These are phyloP conservation scores for Cutaneotrichosporon sp. DNA, from an alignment of 1,284 basidiomycete species.

Conservation along the genomic window DNA sequence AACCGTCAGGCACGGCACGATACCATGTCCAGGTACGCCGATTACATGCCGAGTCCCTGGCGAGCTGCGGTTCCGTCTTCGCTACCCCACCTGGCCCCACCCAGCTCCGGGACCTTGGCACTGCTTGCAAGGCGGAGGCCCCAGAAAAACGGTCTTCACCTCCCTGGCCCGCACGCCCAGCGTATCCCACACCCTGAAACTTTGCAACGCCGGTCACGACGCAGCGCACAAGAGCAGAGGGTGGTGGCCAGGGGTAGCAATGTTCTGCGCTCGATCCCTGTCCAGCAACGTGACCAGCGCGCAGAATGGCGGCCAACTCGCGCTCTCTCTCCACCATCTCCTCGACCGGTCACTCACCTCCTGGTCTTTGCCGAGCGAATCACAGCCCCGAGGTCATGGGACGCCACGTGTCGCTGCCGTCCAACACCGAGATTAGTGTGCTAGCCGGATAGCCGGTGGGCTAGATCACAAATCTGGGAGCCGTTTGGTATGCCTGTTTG, in stretches of 20 bases:
- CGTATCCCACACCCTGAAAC: too few species aligned
- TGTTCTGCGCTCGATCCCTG: too few species aligned
- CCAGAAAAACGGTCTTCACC: too few species aligned
- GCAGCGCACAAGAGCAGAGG: too few species aligned
- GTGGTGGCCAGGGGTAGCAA: too few species aligned
- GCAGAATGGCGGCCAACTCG: neutral
- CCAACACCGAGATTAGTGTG: neutral
- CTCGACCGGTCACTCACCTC: neutral
- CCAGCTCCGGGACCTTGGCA: too few species aligned
- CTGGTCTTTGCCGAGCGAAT: neutral
- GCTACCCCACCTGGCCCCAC: neutral
- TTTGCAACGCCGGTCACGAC: too few species aligned
- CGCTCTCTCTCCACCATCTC: too few species aligned
- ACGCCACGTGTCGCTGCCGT: neutral
- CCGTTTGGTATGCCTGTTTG: neutral
- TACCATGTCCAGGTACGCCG: neutral
- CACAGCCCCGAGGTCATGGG: neutral
- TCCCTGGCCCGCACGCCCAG: too few species aligned
- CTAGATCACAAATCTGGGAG: neutral
- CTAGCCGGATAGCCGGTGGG: conserved; percentile 1
- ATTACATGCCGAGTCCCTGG: neutral
- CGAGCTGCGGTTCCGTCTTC: neutral
- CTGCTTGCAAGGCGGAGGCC: too few species aligned
- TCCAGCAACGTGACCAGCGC: neutral
- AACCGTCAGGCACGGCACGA: neutral